phyloP scores from a whole-genome alignment of 305 asterid genomes.

The Fraxinus nigra region DNA sequence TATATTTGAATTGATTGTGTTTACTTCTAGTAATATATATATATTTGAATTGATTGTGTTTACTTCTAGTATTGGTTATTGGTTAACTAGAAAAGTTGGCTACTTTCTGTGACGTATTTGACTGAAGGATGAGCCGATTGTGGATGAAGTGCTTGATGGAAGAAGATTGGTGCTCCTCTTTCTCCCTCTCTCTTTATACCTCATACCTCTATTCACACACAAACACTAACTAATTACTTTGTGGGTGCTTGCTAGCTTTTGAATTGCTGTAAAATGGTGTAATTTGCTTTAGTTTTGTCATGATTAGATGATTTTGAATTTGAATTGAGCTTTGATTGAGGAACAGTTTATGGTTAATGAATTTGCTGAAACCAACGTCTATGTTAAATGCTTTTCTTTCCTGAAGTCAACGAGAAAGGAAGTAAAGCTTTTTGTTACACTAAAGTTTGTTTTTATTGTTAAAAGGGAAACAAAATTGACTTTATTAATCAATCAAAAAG shows the following conservation, averaged over 20 bases:
- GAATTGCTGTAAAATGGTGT: not conserved
- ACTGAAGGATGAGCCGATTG: not conserved
- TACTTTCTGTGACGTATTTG: not conserved
- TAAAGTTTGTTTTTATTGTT: not conserved
- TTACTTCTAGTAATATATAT: not conserved
- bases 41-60: not conserved
- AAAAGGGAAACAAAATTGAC: not conserved
- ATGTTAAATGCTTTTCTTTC: not conserved
- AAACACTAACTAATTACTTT: not conserved
- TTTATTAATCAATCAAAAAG: not conserved
- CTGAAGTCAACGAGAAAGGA: not conserved
- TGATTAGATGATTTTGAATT: not conserved
- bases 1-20: not conserved
- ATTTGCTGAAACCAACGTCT: not conserved
- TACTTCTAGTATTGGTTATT: not conserved
- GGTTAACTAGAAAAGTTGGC: not conserved
- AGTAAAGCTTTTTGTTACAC: not conserved
- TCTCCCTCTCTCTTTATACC: not conserved
- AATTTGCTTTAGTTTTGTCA: not conserved
- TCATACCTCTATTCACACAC: not conserved
- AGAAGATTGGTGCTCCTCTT: conserved; percentile 12
- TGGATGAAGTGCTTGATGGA: not conserved
- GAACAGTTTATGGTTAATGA: not conserved
- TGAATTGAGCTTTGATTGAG: not conserved
- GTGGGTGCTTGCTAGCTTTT: conserved; percentile 4